Evolutionary conservation across 495 filamentous ascomycete genomes (phyloP), one percentile per base, ranked within the genome.

Genomic region (Pyronema omphalodes): DNA sequence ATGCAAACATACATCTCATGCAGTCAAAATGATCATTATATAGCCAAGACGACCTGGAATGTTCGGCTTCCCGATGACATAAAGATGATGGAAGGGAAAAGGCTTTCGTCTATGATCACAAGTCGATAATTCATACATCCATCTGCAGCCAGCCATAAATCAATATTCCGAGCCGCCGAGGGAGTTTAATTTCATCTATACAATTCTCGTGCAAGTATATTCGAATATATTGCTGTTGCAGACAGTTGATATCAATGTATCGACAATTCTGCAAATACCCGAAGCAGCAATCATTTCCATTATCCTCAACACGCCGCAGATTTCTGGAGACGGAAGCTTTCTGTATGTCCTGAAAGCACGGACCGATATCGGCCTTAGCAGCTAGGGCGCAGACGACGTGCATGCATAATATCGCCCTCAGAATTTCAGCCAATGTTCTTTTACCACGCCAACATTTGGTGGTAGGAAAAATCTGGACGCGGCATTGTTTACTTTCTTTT

Each of bases 281-380:
- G 44, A 47, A 47, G 44, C 9, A 47, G 44, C 12, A 47, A 47
- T 47, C 19, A 47, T 47, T 47, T 47, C 44, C 44, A 14, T 18
- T 18, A 14, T 47, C 44, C 44, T 17, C 19, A n/a, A 11, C 44
- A 17, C 19, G 12, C 11, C 14, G 14, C 44, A 47, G 12, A 11
- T 29, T 2, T 1, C n/a, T 17, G 19, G 44, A 47, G 44, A 47
- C 44, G 44, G 44, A 47, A 23, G 19, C 12, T 47, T 47, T 47
- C 19, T 29, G 19, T 43, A n/a, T 43, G 39, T 12, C 39, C 1
- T 6, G 18, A 12, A 15, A 17, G 44, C 18, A 47, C 19, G 44
- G 44, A 47, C 44, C n/a, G 23, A 29, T 29, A 29, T 29, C 19
- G 18, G 18, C 19, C n/a, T 17, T 47, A 47, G 44, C 11, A 14